Evolutionary conservation across 2,329 filamentous ascomycete species (phyloP), one percentile per base, ranked within the genome.

Genomic region (Mycosphaerelloides madeirae): DNA sequence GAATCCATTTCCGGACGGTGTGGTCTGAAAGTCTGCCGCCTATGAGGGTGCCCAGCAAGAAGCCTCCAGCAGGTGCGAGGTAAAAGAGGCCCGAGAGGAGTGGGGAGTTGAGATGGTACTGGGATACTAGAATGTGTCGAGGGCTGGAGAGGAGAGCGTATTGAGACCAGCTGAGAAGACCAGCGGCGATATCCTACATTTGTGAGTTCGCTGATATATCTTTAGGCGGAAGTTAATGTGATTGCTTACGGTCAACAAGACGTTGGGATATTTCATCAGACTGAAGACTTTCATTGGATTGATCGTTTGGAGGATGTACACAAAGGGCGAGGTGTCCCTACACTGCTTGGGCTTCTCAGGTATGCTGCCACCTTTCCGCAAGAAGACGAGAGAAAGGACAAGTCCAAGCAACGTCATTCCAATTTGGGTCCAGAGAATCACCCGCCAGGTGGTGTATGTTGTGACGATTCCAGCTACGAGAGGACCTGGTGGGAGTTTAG

Each of bases 401-500:
- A 75, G 69, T 1, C 77, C 81, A 0, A 76, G 57, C 1, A 75
- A 81, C 0, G 79, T 79, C 14, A 87, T 71, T 0, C 76, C 83
- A 1, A 79, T 78, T 59, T 87, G 83, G 1, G 87, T 68, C 80
- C 83, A 88, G 65, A 87, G 87, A 36, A 88, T 85, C 20, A 78
- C 77, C n/a, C 83, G 74, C 85, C 85, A 90, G 3, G 74, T 78
- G 4, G 75, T 72, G 62, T 80, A 87, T 0, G 83, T 87, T 4
- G 87, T 82, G 34, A 89, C 84, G 35, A 87, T 79, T 16, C 84
- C 85, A 43, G 84, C 79, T 6, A 87, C 69, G 52, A 86, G 84
- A 1, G 78, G 77, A 11, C 37, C 33, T 35, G 33, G 16, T 33
- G 7, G 6, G n/a, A 33, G 31, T 33, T 15, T 14, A 15, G n/a